Percentiles rank a stretch among this genome's conserved stretches.
Conservation (phyloP, 805 yeast species). For the Henningerozyma blattae region DNA sequence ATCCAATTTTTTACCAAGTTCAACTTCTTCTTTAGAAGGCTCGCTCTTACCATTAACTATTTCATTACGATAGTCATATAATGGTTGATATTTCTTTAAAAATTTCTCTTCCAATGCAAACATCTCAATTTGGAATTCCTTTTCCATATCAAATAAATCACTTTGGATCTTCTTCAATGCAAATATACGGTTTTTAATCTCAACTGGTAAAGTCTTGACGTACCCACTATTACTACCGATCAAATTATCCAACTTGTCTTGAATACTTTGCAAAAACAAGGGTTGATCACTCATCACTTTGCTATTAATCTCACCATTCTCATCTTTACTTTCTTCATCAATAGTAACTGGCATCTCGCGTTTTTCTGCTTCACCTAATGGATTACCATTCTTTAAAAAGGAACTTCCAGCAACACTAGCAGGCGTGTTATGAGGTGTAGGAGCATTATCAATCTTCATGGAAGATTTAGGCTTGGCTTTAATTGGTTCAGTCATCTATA, state of each 20-base stretch:
- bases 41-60: slow-evolving; percentile 62
- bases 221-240: slow-evolving; percentile 86
- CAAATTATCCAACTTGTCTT: slow-evolving; percentile 73
- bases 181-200: slow-evolving; percentile 62
- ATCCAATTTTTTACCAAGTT: slow-evolving; percentile 62
- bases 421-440: slow-evolving; percentile 98
- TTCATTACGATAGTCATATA: slow-evolving; percentile 60
- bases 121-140: slow-evolving; percentile 82
- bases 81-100: slow-evolving; percentile 58
- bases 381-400: slow-evolving; percentile 49
- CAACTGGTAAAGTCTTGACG: slow-evolving; percentile 59
- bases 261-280: slow-evolving; percentile 72
- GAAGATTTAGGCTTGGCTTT: slow-evolving; percentile 37
- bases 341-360: too few species aligned
- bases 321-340: slow-evolving; percentile 15
- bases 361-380: slow-evolving; percentile 28
- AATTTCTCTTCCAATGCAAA: slow-evolving; percentile 77
- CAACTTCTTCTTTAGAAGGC: slow-evolving; percentile 71
- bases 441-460: slow-evolving; percentile 80
- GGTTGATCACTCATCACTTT: slow-evolving; percentile 63
- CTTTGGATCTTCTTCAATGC: slow-evolving; percentile 77
- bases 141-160: slow-evolving; percentile 72
- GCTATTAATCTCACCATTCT: slow-evolving; percentile 29
- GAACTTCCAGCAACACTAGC: slow-evolving; percentile 64
- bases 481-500: slow-evolving; percentile 84